phyloP scores from a whole-genome alignment of 306 rosid genomes.

The Trifolium repens region DNA sequence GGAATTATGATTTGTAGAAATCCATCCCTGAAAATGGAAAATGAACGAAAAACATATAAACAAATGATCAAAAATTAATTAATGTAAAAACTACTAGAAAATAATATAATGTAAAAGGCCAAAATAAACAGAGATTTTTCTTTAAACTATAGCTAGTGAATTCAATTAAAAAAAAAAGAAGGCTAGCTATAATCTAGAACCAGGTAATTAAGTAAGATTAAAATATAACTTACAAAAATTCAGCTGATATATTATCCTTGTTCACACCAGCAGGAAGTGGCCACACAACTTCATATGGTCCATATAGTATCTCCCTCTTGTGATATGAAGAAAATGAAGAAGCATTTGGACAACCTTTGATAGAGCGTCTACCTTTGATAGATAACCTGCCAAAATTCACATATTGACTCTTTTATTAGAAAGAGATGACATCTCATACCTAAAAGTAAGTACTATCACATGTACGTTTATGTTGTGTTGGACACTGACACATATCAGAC shows the following conservation, averaged over 20 bases:
- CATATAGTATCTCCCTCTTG: slow-evolving; percentile 68
- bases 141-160: slow-evolving; percentile 2
- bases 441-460: not conserved
- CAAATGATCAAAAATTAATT: not conserved
- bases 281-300: slow-evolving; percentile 77
- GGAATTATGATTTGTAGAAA: slow-evolving; percentile 70
- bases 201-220: not conserved
- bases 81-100: not conserved
- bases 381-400: slow-evolving; percentile 55
- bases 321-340: slow-evolving; percentile 61
- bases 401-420: slow-evolving; percentile 25
- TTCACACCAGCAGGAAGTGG: slow-evolving; percentile 68
- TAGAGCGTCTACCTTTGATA: slow-evolving; percentile 46
- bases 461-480: too few species aligned
- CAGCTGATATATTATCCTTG: slow-evolving; percentile 73
- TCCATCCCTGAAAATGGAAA: slow-evolving; percentile 68
- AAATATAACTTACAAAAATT: slow-evolving; percentile 63
- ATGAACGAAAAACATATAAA: slow-evolving; percentile 3
- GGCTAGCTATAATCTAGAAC: slow-evolving; percentile 17
- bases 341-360: slow-evolving; percentile 42
- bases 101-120: not conserved
- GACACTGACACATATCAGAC: not conserved
- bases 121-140: not conserved
- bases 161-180: not conserved
- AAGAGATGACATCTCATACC: not conserved